Evolutionary conservation across 2,329 filamentous ascomycete genomes (phyloP), one percentile per base, ranked within the genome.

Genomic region (Neodidymelliopsis sp.): DNA sequence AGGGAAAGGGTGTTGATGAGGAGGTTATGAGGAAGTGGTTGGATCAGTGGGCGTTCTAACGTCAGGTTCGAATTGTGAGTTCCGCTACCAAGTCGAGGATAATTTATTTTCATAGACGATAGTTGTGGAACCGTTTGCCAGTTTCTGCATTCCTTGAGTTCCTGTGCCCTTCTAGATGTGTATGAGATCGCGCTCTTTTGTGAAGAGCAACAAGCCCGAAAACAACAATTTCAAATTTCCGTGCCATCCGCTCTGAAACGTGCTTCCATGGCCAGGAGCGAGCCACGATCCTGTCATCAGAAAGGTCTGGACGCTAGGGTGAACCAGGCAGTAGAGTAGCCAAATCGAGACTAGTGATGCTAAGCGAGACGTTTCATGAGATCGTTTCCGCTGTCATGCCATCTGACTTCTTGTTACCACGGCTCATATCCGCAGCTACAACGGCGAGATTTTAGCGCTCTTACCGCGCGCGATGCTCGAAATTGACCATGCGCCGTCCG

Each of bases 301-400:
- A 40, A 50, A 56, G 46, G 34, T 39, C 36, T 23, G 8, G 25
- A 6, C 4, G 8, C 13, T 35, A 35, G 47, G 12, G 45, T 2
- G n/a, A 19, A n/a, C 19, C 27, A 12, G 50, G 42, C 16, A 41
- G 20, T 31, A 22, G 2, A 8, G 11, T n/a, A 1, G 20, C 45
- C 34, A 6, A 23, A 29, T 38, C 0, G 4, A 33, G 55, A 30
- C 49, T 61, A 57, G 53, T 42, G 38, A 13, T n/a, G 8, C 39
- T 25, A 39, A 39, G 46, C 40, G 42, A 49, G 45, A 46, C 37
- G 59, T 64, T 64, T 60, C 57, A 63, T 11, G 31, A 38, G 34
- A 46, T 40, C 47, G 36, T 35, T 54, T 55, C 51, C 56, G 53
- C 54, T 49, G 53, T 56, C 47, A 53, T 49, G 37, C 47, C 39